Percentiles rank a stretch among this genome's conserved stretches.
These are phyloP conservation scores for Fusarium buharicum DNA, from an alignment of 2,329 filamentous ascomycete species.

Conservation along the genomic window DNA sequence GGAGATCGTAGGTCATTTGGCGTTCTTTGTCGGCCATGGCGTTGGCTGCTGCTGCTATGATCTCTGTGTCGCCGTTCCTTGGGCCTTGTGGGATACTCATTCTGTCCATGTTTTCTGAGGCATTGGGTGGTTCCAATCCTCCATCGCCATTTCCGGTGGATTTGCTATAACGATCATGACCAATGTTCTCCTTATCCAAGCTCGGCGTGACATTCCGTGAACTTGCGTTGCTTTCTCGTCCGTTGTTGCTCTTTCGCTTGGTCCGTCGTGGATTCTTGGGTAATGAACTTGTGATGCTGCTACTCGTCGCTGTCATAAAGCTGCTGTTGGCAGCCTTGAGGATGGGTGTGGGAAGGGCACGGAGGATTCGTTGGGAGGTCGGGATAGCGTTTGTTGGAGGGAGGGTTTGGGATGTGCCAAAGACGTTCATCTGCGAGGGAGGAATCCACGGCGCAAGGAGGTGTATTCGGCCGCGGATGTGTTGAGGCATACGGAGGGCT, in stretches of 20 bases:
- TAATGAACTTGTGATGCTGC: slow-evolving; percentile 81
- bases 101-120: slow-evolving; percentile 62
- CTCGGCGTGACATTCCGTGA: slow-evolving; percentile 52
- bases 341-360: slow-evolving; percentile 88
- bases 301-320: slow-evolving; percentile 92
- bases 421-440: slow-evolving; percentile 88
- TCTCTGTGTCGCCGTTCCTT: slow-evolving; percentile 43
- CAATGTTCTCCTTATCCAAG: slow-evolving; percentile 63
- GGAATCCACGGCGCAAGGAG: slow-evolving; percentile 97
- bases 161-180: slow-evolving; percentile 44
- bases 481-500: slow-evolving; percentile 92
- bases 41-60: slow-evolving; percentile 65
- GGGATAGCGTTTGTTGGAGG: slow-evolving; percentile 88
- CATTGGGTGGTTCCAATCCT: slow-evolving; percentile 42
- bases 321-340: slow-evolving; percentile 94
- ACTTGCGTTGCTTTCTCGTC: slow-evolving; percentile 51
- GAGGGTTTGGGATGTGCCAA: slow-evolving; percentile 76
- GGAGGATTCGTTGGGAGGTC: slow-evolving; percentile 88
- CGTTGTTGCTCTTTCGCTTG: slow-evolving; percentile 66
- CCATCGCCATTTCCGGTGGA: slow-evolving; percentile 40
- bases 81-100: slow-evolving; percentile 49
- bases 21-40: slow-evolving; percentile 76
- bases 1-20: slow-evolving; percentile 80
- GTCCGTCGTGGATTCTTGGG: slow-evolving; percentile 71
- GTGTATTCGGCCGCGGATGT: slow-evolving; percentile 93